Conservation (phyloP, 2,329 filamentous ascomycete species). For the Fusarium caatingaense region DNA sequence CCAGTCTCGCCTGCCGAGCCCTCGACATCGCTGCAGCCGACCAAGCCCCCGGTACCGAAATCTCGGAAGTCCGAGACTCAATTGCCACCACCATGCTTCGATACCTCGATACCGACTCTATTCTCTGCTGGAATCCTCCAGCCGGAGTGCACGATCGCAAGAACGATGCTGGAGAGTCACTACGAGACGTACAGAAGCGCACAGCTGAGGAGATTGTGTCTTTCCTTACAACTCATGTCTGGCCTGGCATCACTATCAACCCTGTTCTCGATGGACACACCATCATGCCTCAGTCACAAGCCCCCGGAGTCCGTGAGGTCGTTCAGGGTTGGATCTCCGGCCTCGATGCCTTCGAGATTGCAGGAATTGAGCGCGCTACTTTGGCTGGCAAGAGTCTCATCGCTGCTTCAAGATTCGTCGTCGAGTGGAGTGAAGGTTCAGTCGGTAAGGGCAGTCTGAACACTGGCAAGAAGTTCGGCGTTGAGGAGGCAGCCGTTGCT, state of each 20-base stretch:
- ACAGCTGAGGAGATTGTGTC: constrained; percentile 77
- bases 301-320: constrained; percentile 78
- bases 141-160: constrained; percentile 60
- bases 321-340: constrained; percentile 81
- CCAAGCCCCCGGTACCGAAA: constrained; percentile 40
- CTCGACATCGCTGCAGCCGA: constrained; percentile 83
- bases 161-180: constrained; percentile 64
- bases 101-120: constrained; percentile 91
- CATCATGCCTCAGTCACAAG: constrained; percentile 81
- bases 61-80: constrained; percentile 67
- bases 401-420: constrained; percentile 78
- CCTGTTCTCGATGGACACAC: constrained; percentile 83
- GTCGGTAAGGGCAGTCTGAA: constrained; percentile 58
- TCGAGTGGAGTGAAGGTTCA: constrained; percentile 87
- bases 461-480: constrained; percentile 68
- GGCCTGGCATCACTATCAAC: constrained; percentile 82
- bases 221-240: constrained; percentile 78
- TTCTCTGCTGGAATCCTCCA: constrained; percentile 85
- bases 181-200: constrained; percentile 78
- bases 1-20: constrained; percentile 84
- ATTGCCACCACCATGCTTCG: constrained; percentile 79
- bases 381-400: constrained; percentile 90
- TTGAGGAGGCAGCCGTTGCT: constrained; percentile 83
- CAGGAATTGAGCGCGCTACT: constrained; percentile 84
- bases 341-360: constrained; percentile 82